Evolutionary conservation across 805 yeast genomes (phyloP).

Genomic region (Zygosaccharomyces pseudorouxii): DNA sequence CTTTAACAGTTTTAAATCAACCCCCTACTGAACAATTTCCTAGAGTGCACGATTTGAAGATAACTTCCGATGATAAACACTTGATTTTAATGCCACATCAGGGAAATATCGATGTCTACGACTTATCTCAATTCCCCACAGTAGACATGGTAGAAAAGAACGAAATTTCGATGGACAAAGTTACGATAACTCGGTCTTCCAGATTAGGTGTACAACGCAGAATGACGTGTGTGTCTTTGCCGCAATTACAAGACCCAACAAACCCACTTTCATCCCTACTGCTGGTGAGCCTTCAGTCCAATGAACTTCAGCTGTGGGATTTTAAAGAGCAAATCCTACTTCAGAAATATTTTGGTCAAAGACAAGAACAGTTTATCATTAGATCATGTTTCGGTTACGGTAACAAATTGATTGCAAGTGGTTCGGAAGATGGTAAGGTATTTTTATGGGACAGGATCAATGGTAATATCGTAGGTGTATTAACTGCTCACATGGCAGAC

Average conservation of each 20-base stretch:
- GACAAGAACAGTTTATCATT: constrained; percentile 63
- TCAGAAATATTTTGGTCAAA: constrained; percentile 66
- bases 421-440: constrained; percentile 75
- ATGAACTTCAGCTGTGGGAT: constrained; percentile 81
- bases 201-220: constrained; percentile 51
- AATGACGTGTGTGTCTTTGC: constrained; percentile 60
- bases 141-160: constrained; percentile 14
- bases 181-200: constrained; percentile 35
- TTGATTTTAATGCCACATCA: constrained; percentile 64
- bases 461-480: constrained; percentile 53
- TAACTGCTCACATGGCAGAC: constrained; percentile 28
- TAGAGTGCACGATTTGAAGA: constrained; percentile 63
- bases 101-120: constrained; percentile 56
- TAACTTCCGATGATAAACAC: constrained; percentile 58
- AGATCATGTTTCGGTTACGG: constrained; percentile 72
- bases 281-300: constrained; percentile 63
- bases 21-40: constrained; percentile 29
- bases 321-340: constrained; percentile 52
- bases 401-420: constrained; percentile 70
- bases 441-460: constrained; percentile 74
- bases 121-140: constrained; percentile 35
- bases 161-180: constrained; percentile 23
- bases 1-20: constrained; percentile 8
- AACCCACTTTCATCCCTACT: constrained; percentile 32
- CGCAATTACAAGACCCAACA: constrained; percentile 26